Conservation (phyloP, 257 asterid species). For the Paraleonurus japonicus region DNA sequence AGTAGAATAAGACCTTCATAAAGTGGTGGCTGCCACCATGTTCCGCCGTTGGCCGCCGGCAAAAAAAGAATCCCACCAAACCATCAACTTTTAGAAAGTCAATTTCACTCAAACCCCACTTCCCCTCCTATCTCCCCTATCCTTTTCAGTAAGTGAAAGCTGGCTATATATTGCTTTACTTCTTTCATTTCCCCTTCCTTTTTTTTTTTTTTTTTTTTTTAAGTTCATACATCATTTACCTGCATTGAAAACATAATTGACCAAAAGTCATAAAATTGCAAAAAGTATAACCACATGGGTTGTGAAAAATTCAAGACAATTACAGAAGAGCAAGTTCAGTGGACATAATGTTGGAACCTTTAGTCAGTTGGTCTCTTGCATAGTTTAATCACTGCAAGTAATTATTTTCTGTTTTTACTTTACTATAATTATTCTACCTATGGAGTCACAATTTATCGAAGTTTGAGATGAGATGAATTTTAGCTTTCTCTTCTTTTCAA, state of each 20-base stretch:
- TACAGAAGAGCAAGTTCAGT: conserved; percentile 14
- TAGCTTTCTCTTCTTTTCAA: conserved; percentile 31
- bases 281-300: conserved; percentile 1
- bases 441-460: conserved; percentile 16
- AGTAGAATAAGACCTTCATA: conserved; percentile 28
- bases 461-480: conserved; percentile 2
- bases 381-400: conserved; percentile 2
- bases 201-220: background rate
- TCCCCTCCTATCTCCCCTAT: conserved; percentile 22
- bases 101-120: conserved; percentile 24
- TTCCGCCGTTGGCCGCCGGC: conserved; percentile 41
- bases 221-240: conserved; percentile 30
- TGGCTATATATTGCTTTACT: conserved; percentile 24
- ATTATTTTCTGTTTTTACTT: conserved; percentile 10
- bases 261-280: conserved; percentile 14
- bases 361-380: conserved; percentile 11
- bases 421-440: background rate
- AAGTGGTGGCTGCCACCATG: conserved; percentile 37
- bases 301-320: conserved; percentile 4
- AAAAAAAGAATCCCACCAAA: conserved; percentile 41
- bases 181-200: conserved; percentile 2
- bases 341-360: conserved; percentile 18
- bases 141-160: conserved; percentile 28
- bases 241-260: conserved; percentile 24
- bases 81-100: conserved; percentile 20